Base-by-base conservation (phyloP, 1,284 basidiomycete genomes). In the Phylloboletellus chloephorus region DNA sequence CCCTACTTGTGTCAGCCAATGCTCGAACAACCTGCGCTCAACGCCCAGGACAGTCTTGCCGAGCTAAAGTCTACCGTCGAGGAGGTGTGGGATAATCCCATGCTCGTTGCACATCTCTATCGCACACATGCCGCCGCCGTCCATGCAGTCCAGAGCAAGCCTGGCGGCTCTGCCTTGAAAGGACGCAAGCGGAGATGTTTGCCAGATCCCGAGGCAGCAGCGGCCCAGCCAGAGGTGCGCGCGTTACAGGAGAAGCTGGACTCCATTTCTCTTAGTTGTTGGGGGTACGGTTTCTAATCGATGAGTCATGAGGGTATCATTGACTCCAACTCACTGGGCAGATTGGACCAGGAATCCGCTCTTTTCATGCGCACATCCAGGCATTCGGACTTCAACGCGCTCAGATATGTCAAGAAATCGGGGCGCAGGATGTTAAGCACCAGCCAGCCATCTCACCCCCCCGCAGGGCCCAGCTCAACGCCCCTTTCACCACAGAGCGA, bases 331-430 rank as follows among this genome's bases (percentile, higher is more conserved):
- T 31, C 15, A 12, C 2, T 24, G 19, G 28, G 17, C 48, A 86
- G 82, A 39, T 56, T 80, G 33, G 63, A 67, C 23, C 52, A 67
- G 37, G 73, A 75, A 41, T 66, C 82, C 12, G 72, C 72, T 0
- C 59, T 73, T 16, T 86, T 86, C 53, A 74, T 80, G 49, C 72
- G 84, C 19, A 65, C 76, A 7, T 67, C 79, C 16, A 80, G 72
- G 52, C 75, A 76, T 51, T 70, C 79, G 1, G 83, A 87, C 52
- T 70, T 74, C 38, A 87, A 86, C 53, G 72, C 72, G 2, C 60
- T 83, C 5, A 61, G 61, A 5, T 52, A 67, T 33, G 53, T 71
- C 24, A 65, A 64, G 37, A 48, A 41, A 28, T 56, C 47, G 2
- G 58, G 59, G 10, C n/a, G 17, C 15, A 63, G 48, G 29, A 16